Evolutionary conservation across 1,284 basidiomycete genomes (phyloP), one percentile per base, ranked within the genome.

Genomic region (Taiwanofungus camphoratus): DNA sequence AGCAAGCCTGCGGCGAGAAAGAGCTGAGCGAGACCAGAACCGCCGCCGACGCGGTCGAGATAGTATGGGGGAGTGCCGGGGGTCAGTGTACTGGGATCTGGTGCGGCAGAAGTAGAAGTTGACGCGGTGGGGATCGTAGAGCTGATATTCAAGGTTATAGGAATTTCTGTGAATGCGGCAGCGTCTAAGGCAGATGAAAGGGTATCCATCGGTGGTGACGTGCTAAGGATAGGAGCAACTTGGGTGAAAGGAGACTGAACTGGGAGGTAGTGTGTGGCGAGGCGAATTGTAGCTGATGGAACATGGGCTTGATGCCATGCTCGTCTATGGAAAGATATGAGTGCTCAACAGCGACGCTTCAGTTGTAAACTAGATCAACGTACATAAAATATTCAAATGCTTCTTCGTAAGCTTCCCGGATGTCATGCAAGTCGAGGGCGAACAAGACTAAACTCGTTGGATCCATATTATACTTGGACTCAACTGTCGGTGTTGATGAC

Each of bases 361-460:
- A n/a, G 32, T 27, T 12, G 36, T 20, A 4, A 18, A 4, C 34
- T 13, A n/a, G 8, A 35, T 15, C 31, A 1, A 46, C 85, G 60
- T 59, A 85, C 86, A 86, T 62, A 52, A 88, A 85, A 52, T 74
- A 86, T 64, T 87, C 86, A 52, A 89, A 88, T 2, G 86, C 85
- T 46, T 79, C 80, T 30, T 82, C 79, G 47, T 73, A 77, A 38
- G 84, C 74, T 54, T 79, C 79, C 37, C 82, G 71, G 41, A 87
- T 83, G 57, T 88, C 84, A 36, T 76, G 71, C 39, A 81, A 56
- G 52, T 88, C 86, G 34, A 86, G 66, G 5, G 73, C 85, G 43
- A 78, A 71, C 39, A 87, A 62, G 2, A 80, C 76, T 19, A 89
- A 64, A 58, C 84, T 87, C 11, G 86, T 88, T 2, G 86, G 79